These are phyloP conservation scores for Plasmodium fragile DNA, from an alignment of 169 alveolate species.

Conservation along the genomic window DNA sequence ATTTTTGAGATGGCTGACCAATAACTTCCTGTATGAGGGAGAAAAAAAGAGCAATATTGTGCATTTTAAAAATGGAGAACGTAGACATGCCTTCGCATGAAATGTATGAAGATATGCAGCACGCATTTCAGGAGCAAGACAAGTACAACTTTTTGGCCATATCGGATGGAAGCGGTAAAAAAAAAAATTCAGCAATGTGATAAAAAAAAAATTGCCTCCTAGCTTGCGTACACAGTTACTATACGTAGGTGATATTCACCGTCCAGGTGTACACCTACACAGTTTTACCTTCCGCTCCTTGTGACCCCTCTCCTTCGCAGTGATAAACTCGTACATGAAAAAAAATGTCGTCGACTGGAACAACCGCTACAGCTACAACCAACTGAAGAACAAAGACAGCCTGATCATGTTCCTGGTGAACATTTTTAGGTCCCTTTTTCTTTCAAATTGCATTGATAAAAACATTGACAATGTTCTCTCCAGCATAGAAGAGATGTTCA, in stretches of 20 bases:
- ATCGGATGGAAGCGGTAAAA: constrained; percentile 57
- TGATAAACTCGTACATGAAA: constrained; percentile 49
- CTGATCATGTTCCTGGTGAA: constrained; percentile 52
- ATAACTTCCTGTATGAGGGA: background rate
- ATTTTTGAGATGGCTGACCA: background rate
- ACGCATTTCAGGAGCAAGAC: constrained; percentile 20
- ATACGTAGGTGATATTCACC: background rate
- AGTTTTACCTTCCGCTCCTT: background rate
- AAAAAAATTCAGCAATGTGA: constrained; percentile 12
- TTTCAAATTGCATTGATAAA: constrained; percentile 60
- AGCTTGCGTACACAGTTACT: background rate
- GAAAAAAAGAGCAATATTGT: background rate
- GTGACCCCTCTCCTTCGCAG: background rate
- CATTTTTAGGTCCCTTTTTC: constrained; percentile 51
- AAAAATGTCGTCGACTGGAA: constrained; percentile 52
- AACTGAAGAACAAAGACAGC: constrained; percentile 52
- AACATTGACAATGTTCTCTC: constrained; percentile 41
- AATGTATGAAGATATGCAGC: constrained; percentile 23
- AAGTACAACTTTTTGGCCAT: constrained; percentile 34
- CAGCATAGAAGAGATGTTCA: constrained; percentile 59
- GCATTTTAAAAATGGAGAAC: constrained; percentile 30
- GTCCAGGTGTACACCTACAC: background rate
- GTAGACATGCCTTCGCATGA: constrained; percentile 23
- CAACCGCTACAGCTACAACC: constrained; percentile 56
- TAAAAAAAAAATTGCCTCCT: background rate